phyloP scores from a whole-genome alignment of 1,139 yeast species.

The Debaryomyces udenii region DNA sequence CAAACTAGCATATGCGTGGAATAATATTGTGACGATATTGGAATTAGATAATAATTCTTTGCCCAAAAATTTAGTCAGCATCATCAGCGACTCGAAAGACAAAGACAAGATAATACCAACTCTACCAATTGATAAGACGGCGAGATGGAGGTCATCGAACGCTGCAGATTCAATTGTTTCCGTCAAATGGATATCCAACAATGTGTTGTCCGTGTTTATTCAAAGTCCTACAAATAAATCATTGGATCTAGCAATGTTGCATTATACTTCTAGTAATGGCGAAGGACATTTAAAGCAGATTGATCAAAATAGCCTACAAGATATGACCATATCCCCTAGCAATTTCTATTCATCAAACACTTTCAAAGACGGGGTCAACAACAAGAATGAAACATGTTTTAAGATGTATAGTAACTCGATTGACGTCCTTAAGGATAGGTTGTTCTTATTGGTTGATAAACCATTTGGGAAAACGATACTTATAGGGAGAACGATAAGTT shows the following conservation, averaged over 20 bases:
- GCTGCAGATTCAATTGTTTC: constrained; percentile 48
- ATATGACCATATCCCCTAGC: background rate
- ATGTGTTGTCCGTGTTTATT: constrained; percentile 46
- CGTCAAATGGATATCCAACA: constrained; percentile 62
- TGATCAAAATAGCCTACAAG: constrained; percentile 7
- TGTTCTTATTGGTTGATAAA: constrained; percentile 23
- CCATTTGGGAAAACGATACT: constrained; percentile 31
- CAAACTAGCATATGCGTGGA: constrained; percentile 68
- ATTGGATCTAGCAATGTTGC: constrained; percentile 6
- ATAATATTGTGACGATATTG: constrained; percentile 55
- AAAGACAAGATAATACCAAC: constrained; percentile 41
- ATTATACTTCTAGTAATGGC: constrained; percentile 6
- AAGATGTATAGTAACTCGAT: constrained; percentile 18
- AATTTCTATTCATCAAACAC: background rate
- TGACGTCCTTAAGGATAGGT: constrained; percentile 30
- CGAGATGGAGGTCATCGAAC: constrained; percentile 43
- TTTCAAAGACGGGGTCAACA: background rate
- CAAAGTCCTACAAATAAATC: background rate
- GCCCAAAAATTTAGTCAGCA: constrained; percentile 31
- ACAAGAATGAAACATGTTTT: background rate
- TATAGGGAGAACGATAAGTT: constrained; percentile 63
- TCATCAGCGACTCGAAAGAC: constrained; percentile 40
- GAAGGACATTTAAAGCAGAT: background rate
- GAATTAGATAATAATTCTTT: constrained; percentile 47
- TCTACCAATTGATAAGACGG: constrained; percentile 47